phyloP scores from a whole-genome alignment of 2,329 filamentous ascomycete species.

The Colletotrichum sublineola region DNA sequence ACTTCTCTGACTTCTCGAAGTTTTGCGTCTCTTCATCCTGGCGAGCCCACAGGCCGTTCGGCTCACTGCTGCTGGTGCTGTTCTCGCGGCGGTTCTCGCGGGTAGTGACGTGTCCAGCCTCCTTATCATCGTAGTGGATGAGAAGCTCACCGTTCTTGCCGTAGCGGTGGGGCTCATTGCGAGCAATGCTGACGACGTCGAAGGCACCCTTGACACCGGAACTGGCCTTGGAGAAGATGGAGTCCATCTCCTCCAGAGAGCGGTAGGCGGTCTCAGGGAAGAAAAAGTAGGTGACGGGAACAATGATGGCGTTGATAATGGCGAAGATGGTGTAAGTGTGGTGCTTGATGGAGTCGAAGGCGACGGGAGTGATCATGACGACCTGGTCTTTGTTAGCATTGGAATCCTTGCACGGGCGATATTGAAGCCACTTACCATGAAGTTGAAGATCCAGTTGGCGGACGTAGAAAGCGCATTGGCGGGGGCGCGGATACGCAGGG shows the following conservation, averaged over 20 bases:
- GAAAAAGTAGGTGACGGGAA: constrained; percentile 71
- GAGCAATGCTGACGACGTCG: constrained; percentile 54
- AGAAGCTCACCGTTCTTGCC: constrained; percentile 71
- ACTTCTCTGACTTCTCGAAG: constrained; percentile 35
- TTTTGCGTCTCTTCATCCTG: constrained; percentile 41
- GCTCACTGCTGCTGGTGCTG: constrained; percentile 34
- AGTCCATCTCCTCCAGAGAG: constrained; percentile 76
- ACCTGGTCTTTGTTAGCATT: constrained; percentile 51
- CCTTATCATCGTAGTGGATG: constrained; percentile 60
- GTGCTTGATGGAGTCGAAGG: constrained; percentile 69
- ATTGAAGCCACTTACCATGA: constrained; percentile 55
- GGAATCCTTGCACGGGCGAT: accelerated
- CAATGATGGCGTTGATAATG: constrained; percentile 72
- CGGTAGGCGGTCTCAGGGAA: constrained; percentile 75
- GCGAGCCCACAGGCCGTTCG: constrained; percentile 32
- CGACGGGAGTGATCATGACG: constrained; percentile 73
- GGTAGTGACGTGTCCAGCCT: constrained; percentile 48
- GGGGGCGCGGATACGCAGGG: constrained; percentile 70
- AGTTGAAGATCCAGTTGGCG: constrained; percentile 75
- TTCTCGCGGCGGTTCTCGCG: constrained; percentile 38
- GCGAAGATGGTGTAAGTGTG: constrained; percentile 77
- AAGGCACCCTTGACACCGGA: constrained; percentile 53
- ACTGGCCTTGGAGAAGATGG: constrained; percentile 70
- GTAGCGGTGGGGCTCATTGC: constrained; percentile 66
- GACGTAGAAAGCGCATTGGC: constrained; percentile 69